Conservation (phyloP, 208 protist species). For the Leptomonas pyrrhocoris region DNA sequence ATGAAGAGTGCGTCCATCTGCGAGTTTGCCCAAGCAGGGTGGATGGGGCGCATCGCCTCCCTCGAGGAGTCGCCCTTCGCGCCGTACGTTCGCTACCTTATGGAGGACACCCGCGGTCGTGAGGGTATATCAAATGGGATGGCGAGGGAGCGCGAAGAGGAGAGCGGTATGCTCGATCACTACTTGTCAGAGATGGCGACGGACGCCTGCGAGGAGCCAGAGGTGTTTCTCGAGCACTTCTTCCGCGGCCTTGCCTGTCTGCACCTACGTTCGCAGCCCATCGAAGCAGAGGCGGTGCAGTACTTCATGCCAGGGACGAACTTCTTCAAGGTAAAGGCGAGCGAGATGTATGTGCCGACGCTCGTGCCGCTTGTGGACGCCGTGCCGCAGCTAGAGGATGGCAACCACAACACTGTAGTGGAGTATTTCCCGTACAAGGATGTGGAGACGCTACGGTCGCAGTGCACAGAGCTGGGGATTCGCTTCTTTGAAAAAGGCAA, state of each 20-base stretch:
- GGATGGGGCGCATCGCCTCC: conserved; percentile 81
- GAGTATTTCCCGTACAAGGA: conserved; percentile 72
- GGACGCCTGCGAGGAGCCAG: conserved; percentile 85
- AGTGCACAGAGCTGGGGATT: conserved; percentile 59
- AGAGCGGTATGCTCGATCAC: conserved; percentile 72
- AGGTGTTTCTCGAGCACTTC: conserved; percentile 82
- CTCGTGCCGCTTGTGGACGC: conserved; percentile 85
- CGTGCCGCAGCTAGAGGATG: conserved; percentile 81
- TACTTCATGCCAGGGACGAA: conserved; percentile 74
- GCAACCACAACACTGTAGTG: conserved; percentile 75
- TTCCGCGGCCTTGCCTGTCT: conserved; percentile 74
- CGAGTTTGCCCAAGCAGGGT: conserved; percentile 76
- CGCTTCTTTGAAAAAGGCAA: conserved; percentile 38
- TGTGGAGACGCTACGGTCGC: conserved; percentile 38
- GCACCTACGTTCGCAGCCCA: conserved; percentile 74
- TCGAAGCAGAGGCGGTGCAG: conserved; percentile 69
- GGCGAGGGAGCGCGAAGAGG: conserved; percentile 74
- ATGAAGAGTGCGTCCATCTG: conserved; percentile 50
- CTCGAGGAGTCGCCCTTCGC: conserved; percentile 72
- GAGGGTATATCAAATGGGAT: conserved; percentile 83
- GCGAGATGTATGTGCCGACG: conserved; percentile 85
- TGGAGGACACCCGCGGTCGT: conserved; percentile 84
- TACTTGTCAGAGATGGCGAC: conserved; percentile 85
- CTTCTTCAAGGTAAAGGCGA: conserved; percentile 85
- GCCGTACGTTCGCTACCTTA: conserved; percentile 78